Evolutionary conservation across 208 protist genomes (phyloP).

Genomic region (Jaenimonas drosophilae): DNA sequence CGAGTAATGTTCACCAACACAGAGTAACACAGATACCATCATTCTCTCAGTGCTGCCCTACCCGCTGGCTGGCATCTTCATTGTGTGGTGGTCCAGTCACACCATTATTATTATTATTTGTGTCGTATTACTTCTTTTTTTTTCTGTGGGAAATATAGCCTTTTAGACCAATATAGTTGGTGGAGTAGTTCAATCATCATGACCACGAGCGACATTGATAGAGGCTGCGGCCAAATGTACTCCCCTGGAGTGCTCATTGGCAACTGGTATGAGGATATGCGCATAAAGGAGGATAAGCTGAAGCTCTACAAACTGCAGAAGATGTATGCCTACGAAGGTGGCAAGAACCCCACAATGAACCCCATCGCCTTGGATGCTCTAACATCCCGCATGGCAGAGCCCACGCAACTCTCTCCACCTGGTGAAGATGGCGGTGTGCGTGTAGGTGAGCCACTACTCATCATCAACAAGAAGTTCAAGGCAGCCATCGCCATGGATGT

Average conservation of each 20-base stretch:
- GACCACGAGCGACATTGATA: slow-evolving; percentile 15
- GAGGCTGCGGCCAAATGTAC: slow-evolving; percentile 39
- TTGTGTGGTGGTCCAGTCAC: slow-evolving; percentile 3
- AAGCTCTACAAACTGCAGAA: slow-evolving; percentile 34
- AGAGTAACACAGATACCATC: no score
- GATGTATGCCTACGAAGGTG: slow-evolving; percentile 2
- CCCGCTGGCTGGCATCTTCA: no score
- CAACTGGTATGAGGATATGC: slow-evolving; percentile 86
- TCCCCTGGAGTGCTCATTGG: slow-evolving; percentile 76
- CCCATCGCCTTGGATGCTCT: slow-evolving; percentile 6
- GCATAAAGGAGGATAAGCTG: slow-evolving; percentile 52
- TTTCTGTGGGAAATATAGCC: neutral
- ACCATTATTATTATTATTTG: neutral
- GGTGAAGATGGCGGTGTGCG: slow-evolving; percentile 18
- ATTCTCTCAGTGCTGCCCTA: no score
- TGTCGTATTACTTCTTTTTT: no score
- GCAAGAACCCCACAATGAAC: slow-evolving; percentile 1
- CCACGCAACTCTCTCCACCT: slow-evolving; percentile 11
- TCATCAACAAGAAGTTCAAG: slow-evolving; percentile 34
- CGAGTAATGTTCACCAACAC: slow-evolving; percentile 3
- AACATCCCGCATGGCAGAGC: slow-evolving; percentile 15
- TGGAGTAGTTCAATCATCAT: neutral
- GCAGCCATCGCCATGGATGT: slow-evolving; percentile 51
- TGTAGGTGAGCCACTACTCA: slow-evolving; percentile 40
- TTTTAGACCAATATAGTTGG: neutral